These are phyloP conservation scores for Blastobotrys chiropterorum DNA, from an alignment of 805 yeast genomes.

Conservation along the genomic window DNA sequence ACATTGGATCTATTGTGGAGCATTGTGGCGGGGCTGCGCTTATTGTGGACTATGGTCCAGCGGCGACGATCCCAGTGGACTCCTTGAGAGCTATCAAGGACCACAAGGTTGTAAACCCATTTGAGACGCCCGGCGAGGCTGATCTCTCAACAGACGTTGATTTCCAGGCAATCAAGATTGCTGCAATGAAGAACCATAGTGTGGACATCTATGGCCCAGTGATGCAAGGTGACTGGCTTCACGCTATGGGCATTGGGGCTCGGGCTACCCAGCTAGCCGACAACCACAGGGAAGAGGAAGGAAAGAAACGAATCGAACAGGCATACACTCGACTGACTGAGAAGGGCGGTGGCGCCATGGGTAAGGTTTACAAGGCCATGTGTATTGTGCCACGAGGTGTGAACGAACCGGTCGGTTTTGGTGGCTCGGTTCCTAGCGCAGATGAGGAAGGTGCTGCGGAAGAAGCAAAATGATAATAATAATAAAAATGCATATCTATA, in stretches of 20 bases:
- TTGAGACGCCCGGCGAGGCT: conserved; percentile 68
- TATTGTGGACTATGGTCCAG: conserved; percentile 73
- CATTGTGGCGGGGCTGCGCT: conserved; percentile 54
- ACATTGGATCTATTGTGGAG: conserved; percentile 42
- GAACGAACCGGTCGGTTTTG: conserved; percentile 50
- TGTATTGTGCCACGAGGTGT: conserved; percentile 47
- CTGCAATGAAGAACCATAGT: conserved; percentile 26
- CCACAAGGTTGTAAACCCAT: conserved; percentile 71
- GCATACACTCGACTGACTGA: conserved; percentile 61
- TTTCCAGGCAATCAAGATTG: conserved; percentile 49
- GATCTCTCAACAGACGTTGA: conserved; percentile 84
- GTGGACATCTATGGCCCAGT: conserved; percentile 48
- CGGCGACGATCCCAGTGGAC: conserved; percentile 56
- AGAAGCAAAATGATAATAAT: background rate
- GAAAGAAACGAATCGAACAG: conserved; percentile 45
- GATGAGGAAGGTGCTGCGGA: background rate
- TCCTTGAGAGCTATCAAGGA: conserved; percentile 66
- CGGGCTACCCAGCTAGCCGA: conserved; percentile 47
- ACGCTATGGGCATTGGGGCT: conserved; percentile 66
- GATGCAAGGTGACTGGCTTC: conserved; percentile 76
- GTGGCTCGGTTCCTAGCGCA: conserved; percentile 25
- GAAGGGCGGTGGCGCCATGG: conserved; percentile 61
- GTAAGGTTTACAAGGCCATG: conserved; percentile 66
- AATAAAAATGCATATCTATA: conserved; percentile 1
- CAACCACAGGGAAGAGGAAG: conserved; percentile 37